Conservation (phyloP, 495 filamentous ascomycete genomes). For the Penicillium coprophilum region DNA sequence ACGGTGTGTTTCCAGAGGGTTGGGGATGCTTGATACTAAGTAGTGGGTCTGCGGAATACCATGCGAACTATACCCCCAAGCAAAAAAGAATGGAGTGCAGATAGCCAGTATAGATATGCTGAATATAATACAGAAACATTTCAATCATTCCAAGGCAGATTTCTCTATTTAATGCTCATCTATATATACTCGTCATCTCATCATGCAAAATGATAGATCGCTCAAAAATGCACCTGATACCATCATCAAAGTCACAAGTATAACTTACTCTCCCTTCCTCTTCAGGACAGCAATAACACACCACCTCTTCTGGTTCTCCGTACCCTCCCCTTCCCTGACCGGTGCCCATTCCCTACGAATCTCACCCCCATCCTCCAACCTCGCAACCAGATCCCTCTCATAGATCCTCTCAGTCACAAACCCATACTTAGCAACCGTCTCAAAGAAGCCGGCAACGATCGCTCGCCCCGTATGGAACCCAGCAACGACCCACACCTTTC, state of each 20-base stretch:
- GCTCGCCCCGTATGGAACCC: slow-evolving; percentile 83
- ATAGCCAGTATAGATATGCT: slow-evolving; percentile 3
- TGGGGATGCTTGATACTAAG: slow-evolving; percentile 9
- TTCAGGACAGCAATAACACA: slow-evolving; percentile 68
- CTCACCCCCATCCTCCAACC: slow-evolving; percentile 47
- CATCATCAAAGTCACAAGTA: slow-evolving; percentile 1
- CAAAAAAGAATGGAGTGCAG: not conserved
- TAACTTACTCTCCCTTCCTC: slow-evolving; percentile 21
- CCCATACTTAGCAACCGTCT: slow-evolving; percentile 53
- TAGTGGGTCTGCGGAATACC: not conserved
- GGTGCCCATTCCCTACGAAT: slow-evolving; percentile 63
- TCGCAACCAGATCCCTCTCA: slow-evolving; percentile 69
- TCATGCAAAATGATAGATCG: slow-evolving; percentile 1
- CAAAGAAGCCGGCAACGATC: slow-evolving; percentile 72
- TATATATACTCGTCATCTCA: not conserved
- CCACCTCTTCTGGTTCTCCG: slow-evolving; percentile 71
- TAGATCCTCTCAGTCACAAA: slow-evolving; percentile 68
- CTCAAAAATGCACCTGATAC: slow-evolving; percentile 1
- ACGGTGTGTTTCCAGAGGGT: slow-evolving; percentile 68
- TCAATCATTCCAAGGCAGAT: not conserved
- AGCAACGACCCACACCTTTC: slow-evolving; percentile 65
- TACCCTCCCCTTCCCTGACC: slow-evolving; percentile 59
- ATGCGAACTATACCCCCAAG: not conserved
- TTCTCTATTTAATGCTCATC: not conserved
- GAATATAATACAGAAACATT: not conserved